Conservation (phyloP, 805 yeast species). For the Candida ovalis region DNA sequence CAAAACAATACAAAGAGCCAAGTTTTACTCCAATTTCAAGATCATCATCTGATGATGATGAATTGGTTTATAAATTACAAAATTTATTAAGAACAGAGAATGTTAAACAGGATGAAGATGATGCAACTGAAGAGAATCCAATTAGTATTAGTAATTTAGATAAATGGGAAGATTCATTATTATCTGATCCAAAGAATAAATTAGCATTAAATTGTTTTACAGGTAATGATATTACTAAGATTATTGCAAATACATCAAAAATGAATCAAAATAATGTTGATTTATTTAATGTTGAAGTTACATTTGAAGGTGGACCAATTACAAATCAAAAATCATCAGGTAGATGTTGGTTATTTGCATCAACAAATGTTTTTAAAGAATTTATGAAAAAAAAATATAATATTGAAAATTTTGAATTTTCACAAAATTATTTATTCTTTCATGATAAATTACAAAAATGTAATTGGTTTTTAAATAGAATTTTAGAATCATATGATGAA, state of each 20-base stretch:
- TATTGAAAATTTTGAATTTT: conserved; percentile 66
- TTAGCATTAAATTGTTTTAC: conserved; percentile 54
- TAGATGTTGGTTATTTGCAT: conserved; percentile 88
- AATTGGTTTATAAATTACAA: conserved; percentile 30
- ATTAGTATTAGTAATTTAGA: conserved; percentile 31
- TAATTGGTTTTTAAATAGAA: conserved; percentile 74
- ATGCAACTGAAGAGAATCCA: conserved; percentile 24
- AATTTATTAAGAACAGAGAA: conserved; percentile 12
- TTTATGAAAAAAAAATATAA: conserved; percentile 60
- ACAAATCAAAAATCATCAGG: conserved; percentile 78
- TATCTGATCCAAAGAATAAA: conserved; percentile 44
- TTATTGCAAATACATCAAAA: conserved; percentile 36
- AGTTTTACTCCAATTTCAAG: conserved; percentile 11
- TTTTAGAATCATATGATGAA: conserved; percentile 63
- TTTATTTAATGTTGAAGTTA: conserved; percentile 42
- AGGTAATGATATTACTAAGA: conserved; percentile 39
- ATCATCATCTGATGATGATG: conserved; percentile 25
- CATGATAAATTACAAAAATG: conserved; percentile 86
- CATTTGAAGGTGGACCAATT: conserved; percentile 57
- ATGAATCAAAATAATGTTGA: conserved; percentile 30
- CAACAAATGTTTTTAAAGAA: conserved; percentile 71
- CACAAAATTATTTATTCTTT: conserved; percentile 77
- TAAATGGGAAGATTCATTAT: conserved; percentile 44
- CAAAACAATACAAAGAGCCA: conserved; percentile 10
- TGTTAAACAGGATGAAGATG: conserved; percentile 7